A percentile compares a stretch with the other conserved stretches of the same genome.
Conservation (phyloP, 2,329 filamentous ascomycete genomes). For the Bretziella fagacearum region DNA sequence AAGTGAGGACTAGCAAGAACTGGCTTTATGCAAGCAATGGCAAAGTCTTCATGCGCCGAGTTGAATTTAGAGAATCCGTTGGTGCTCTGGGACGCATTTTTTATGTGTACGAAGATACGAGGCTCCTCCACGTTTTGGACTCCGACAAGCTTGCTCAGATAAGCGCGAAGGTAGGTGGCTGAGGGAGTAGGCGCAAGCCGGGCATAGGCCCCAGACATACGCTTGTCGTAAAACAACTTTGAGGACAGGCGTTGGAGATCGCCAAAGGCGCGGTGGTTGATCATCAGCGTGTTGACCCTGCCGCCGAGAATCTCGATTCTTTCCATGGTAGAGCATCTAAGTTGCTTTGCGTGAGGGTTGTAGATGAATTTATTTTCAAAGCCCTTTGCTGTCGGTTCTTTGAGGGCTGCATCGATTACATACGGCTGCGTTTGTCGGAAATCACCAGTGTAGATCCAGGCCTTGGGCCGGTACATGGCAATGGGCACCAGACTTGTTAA, state of each 20-base stretch:
- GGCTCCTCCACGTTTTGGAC: conserved; percentile 20
- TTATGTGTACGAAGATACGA: conserved; percentile 23
- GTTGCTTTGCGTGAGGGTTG: conserved; percentile 19
- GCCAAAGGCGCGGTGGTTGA: conserved; percentile 25
- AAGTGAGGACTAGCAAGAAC: conserved; percentile 23
- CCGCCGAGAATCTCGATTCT: conserved; percentile 22
- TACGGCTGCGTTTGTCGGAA: conserved; percentile 29
- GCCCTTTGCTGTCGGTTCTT: not conserved
- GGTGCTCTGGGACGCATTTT: conserved; percentile 18
- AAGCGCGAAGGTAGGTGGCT: conserved; percentile 19
- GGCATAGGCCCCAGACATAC: conserved; percentile 22
- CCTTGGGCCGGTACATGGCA: conserved; percentile 26
- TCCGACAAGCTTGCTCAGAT: conserved; percentile 19
- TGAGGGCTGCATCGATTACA: conserved; percentile 19
- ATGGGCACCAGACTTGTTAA: conserved; percentile 29
- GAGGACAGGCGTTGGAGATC: conserved; percentile 28
- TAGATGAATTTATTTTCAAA: conserved; percentile 13
- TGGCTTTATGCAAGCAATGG: conserved; percentile 21
- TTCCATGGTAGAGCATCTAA: conserved; percentile 25
- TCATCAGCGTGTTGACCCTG: conserved; percentile 21
- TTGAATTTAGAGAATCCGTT: conserved; percentile 27
- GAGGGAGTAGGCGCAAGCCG: conserved; percentile 18
- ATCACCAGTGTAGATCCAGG: conserved; percentile 31
- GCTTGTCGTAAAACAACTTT: conserved; percentile 25
- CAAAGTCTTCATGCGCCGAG: conserved; percentile 23